Evolutionary conservation across 2,329 filamentous ascomycete genomes (phyloP), one percentile per base, ranked within the genome.

Genomic region (Tricladium varicosporioides): DNA sequence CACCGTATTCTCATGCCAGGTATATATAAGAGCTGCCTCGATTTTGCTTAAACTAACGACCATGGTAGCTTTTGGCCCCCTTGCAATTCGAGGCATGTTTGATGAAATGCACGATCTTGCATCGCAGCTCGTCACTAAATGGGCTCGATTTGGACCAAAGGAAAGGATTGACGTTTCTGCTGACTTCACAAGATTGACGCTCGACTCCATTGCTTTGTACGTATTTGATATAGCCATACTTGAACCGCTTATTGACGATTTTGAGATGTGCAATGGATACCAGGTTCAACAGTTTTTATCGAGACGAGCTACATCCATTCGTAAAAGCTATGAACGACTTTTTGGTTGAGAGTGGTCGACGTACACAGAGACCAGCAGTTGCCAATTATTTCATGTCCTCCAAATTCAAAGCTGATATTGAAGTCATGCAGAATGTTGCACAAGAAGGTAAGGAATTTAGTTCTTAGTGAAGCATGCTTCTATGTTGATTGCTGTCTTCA

Each of bases 251-350:
- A 13, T 46, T 53, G 43, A 19, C 31, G 7, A n/a, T 13, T 3
- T 43, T 5, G 18, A 53, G 51, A 32, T 33, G 90, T 90, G 87
- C 78, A 76, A 82, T 91, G 72, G 84, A 87, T 58, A 89, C 86
- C 8, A 84, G 88, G n/a, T 91, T 91, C 76, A 91, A 92, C 72
- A 86, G 82, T 0, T 91, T 87, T 71, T 92, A 91, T 67, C 77
- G 78, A 27, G 81, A 88, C 13, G 77, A 84, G 8, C 74, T 87
- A 69, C 88, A 92, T 62, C 87, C 87, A 0, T 91, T 92, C 63
- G 78, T 91, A 42, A 70, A 78, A 46, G 81, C 85, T 7, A 91
- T 92, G 88, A 77, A 77, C 0, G 78, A 77, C 14, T 82, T 88
- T 55, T 74, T 92, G 1, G 65, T 70, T n/a, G 84, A 86, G 58